Percentiles rank a stretch among this genome's conserved stretches.
These are phyloP conservation scores for Stephania japonica DNA, from an alignment of 164 flowering plant species.

Conservation along the genomic window DNA sequence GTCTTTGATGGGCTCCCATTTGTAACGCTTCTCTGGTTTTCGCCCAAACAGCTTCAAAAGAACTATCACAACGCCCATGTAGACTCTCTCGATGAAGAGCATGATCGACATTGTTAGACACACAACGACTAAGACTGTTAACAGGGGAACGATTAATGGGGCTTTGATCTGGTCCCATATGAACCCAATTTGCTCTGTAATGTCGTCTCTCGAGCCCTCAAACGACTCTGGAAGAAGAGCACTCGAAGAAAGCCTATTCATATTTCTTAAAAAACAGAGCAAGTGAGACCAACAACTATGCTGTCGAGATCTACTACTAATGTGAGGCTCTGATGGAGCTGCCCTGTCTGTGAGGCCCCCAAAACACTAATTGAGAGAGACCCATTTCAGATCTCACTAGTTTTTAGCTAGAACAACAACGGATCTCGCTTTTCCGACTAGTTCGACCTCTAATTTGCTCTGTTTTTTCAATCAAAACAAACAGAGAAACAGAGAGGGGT, in stretches of 20 bases:
- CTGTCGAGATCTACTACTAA: slow-evolving; percentile 15
- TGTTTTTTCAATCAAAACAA: not conserved
- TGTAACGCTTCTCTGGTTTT: slow-evolving; percentile 87
- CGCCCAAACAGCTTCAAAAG: slow-evolving; percentile 76
- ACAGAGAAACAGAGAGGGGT: slow-evolving; percentile 8
- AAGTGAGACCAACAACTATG: not conserved
- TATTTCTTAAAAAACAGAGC: slow-evolving; percentile 4
- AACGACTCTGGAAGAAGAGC: slow-evolving; percentile 46
- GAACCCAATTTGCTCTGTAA: slow-evolving; percentile 45
- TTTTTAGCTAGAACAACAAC: slow-evolving; percentile 4
- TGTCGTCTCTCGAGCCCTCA: slow-evolving; percentile 39
- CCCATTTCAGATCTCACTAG: slow-evolving; percentile 21
- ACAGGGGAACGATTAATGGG: slow-evolving; percentile 69
- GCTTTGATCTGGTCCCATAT: slow-evolving; percentile 63
- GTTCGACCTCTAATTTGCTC: not conserved
- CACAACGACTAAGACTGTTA: slow-evolving; percentile 37
- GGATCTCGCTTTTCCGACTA: not conserved
- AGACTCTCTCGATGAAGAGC: slow-evolving; percentile 83
- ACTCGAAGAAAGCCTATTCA: slow-evolving; percentile 39
- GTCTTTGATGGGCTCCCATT: slow-evolving; percentile 64
- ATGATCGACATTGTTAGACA: slow-evolving; percentile 72
- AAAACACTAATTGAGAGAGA: slow-evolving; percentile 1
- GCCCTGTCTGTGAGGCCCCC: slow-evolving; percentile 21
- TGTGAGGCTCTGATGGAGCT: slow-evolving; percentile 10
- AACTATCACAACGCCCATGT: slow-evolving; percentile 82